Conservation (phyloP, 257 asterid species). For the Salvia rosmarinus region DNA sequence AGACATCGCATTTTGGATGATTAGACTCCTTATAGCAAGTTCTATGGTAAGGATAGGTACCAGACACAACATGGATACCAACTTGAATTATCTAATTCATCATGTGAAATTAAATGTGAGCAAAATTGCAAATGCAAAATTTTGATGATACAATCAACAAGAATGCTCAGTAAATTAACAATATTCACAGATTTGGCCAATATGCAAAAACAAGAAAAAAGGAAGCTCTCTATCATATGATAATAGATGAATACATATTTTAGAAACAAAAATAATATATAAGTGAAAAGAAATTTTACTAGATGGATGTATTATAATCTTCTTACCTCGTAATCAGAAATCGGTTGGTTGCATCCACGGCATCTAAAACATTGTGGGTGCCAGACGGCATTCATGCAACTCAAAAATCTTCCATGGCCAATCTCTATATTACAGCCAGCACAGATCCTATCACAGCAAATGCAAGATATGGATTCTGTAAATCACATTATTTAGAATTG, state of each 20-base stretch:
- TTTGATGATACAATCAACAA: not conserved
- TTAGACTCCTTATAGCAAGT: conserved; percentile 90
- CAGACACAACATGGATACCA: conserved; percentile 49
- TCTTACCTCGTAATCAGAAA: conserved; percentile 86
- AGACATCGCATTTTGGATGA: conserved; percentile 93
- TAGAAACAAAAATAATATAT: not conserved
- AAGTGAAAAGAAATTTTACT: not conserved
- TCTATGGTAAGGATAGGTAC: conserved; percentile 79
- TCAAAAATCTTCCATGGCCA: conserved; percentile 84
- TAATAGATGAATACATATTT: not conserved
- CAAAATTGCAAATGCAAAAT: not conserved
- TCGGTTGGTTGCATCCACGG: conserved; percentile 85
- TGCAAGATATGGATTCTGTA: not conserved
- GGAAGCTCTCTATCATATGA: not conserved
- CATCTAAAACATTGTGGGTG: conserved; percentile 98
- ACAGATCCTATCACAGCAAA: conserved; percentile 67
- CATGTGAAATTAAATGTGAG: conserved; percentile 3
- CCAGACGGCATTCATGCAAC: conserved; percentile 94
- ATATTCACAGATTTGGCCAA: not conserved
- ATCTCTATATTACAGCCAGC: conserved; percentile 88
- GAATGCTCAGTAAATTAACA: not conserved
- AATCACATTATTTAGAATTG: not conserved
- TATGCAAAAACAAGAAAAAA: no score
- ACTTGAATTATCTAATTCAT: conserved; percentile 18
- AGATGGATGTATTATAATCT: not conserved